Percentiles rank a stretch among this genome's conserved stretches.
phyloP scores from a whole-genome alignment of 495 filamentous ascomycete genomes.

The Xylona heveae region DNA sequence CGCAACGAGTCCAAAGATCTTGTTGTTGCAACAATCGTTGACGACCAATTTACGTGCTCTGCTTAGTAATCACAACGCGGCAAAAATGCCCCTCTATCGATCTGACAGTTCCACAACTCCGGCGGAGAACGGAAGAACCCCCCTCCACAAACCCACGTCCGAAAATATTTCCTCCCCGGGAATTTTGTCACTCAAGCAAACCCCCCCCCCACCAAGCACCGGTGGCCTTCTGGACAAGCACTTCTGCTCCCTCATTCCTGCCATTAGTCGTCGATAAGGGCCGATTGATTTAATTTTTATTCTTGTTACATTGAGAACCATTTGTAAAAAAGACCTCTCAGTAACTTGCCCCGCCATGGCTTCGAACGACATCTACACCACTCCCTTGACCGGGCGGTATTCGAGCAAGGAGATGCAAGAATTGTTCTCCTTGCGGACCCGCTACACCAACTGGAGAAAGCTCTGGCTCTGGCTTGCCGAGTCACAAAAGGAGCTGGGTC shows the following conservation, averaged over 20 bases:
- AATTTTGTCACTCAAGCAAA: no score
- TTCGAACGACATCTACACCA: slow-evolving; percentile 43
- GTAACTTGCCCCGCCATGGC: not conserved
- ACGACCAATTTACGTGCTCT: no score
- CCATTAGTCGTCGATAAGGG: not conserved
- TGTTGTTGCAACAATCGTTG: no score
- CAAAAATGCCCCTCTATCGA: no score
- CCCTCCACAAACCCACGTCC: no score
- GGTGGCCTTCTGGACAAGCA: not conserved
- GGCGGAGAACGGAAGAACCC: no score
- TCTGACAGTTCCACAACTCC: no score
- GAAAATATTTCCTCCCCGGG: no score
- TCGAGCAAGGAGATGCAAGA: slow-evolving; percentile 38
- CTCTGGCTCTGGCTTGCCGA: slow-evolving; percentile 77
- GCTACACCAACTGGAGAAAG: slow-evolving; percentile 57
- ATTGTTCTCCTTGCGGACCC: slow-evolving; percentile 48
- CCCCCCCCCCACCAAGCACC: not conserved
- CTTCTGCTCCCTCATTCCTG: no score
- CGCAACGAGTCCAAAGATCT: no score
- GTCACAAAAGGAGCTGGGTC: slow-evolving; percentile 39
- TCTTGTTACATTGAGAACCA: not conserved
- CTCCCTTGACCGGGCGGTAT: slow-evolving; percentile 53
- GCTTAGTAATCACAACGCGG: no score
- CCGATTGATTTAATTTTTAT: not conserved
- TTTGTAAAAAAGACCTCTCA: not conserved